phyloP scores from a whole-genome alignment of 305 asterid species.

The Fraxinus angustifolia region DNA sequence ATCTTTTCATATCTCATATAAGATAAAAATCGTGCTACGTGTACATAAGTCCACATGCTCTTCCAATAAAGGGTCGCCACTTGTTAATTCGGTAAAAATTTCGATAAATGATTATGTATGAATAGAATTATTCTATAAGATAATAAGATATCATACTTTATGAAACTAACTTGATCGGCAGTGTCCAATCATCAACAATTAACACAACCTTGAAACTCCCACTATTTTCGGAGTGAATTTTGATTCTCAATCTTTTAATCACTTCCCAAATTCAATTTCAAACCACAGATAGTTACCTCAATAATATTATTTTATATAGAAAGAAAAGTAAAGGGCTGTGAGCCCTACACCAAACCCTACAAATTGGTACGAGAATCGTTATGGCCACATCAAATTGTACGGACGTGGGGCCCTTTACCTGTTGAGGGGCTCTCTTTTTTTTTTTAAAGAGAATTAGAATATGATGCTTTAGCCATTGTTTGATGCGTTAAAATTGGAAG shows the following conservation, averaged over 20 bases:
- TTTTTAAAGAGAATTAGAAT: no score
- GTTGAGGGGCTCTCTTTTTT: not conserved
- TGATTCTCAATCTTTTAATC: not conserved
- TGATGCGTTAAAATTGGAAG: no score
- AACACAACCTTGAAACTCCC: not conserved
- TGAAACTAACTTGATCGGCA: no score
- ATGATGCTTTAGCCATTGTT: no score
- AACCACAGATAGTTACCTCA: not conserved
- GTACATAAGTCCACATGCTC: no score
- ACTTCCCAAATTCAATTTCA: not conserved
- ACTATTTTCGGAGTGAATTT: not conserved
- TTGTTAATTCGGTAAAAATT: no score
- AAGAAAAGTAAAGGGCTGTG: not conserved
- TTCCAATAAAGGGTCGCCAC: no score
- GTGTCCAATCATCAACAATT: not conserved
- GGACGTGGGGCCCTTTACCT: slow-evolving; percentile 43
- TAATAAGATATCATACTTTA: not conserved
- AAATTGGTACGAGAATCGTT: not conserved
- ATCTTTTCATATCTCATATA: not conserved
- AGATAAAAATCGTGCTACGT: no score
- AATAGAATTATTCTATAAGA: no score
- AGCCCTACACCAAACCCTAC: not conserved
- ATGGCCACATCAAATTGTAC: slow-evolving; percentile 46
- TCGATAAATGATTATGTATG: no score
- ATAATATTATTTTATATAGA: not conserved